Conservation (phyloP, 305 asterid species). For the Nicotiana rustica region DNA sequence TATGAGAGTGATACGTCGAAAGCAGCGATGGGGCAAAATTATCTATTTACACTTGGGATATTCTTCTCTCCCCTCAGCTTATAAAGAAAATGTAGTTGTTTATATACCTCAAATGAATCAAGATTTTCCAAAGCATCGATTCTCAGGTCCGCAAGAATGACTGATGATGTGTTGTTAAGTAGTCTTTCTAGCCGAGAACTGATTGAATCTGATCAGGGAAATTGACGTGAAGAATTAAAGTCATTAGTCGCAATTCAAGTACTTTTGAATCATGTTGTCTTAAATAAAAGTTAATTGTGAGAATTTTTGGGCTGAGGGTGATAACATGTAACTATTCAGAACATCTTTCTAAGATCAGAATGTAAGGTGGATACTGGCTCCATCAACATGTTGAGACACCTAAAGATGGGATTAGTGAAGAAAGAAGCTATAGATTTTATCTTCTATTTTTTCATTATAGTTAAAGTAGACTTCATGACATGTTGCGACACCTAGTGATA, state of each 20-base stretch:
- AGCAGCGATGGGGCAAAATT: neutral
- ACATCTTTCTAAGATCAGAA: neutral
- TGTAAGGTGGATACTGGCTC: neutral
- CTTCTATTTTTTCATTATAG: neutral
- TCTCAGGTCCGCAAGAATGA: conserved; percentile 68
- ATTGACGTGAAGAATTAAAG: conserved; percentile 29
- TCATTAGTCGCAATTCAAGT: neutral
- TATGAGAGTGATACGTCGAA: neutral
- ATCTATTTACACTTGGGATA: neutral
- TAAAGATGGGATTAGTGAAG: neutral
- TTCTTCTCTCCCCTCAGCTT: neutral
- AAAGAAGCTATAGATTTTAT: neutral
- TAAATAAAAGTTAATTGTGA: neutral
- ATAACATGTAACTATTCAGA: neutral
- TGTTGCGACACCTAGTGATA: neutral
- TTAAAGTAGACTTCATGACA: neutral
- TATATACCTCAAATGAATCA: conserved; percentile 78
- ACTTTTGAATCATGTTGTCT: neutral
- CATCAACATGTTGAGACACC: neutral
- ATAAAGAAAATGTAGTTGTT: conserved; percentile 15
- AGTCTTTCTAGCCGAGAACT: conserved; percentile 67
- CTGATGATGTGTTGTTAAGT: conserved; percentile 62
- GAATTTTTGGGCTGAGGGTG: neutral
- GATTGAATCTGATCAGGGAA: conserved; percentile 63
- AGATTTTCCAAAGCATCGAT: conserved; percentile 65